Percentiles rank a stretch among this genome's conserved stretches.
phyloP scores from a whole-genome alignment of 257 asterid genomes.

The Solanum piurae region DNA sequence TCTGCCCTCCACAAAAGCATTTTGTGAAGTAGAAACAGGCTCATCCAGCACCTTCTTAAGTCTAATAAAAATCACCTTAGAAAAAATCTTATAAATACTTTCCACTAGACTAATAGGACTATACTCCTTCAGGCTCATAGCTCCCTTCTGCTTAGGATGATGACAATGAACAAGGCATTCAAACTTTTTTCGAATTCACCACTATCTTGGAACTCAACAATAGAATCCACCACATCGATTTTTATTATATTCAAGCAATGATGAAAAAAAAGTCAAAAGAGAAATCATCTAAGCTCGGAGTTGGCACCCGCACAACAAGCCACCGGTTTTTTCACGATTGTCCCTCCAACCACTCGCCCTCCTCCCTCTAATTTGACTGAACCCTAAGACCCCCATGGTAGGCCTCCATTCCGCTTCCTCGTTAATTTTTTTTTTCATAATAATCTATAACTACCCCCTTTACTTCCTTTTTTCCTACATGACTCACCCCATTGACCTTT shows the following conservation, averaged over 20 bases:
- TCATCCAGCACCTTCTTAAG: background rate
- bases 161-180: background rate
- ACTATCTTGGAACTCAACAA: background rate
- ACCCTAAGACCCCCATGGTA: background rate
- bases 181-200: background rate
- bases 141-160: background rate
- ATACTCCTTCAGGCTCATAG: background rate
- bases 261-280: background rate
- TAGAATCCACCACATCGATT: background rate
- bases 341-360: background rate
- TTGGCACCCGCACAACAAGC: background rate
- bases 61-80: background rate
- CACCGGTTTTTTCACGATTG: background rate
- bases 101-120: background rate
- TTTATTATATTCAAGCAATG: background rate
- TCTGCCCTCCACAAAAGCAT: background rate
- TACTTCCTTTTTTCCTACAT: background rate
- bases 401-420: background rate
- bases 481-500: background rate
- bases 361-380: background rate
- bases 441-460: background rate
- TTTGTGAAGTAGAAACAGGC: background rate
- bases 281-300: background rate
- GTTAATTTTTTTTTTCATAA: background rate
- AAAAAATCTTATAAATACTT: background rate